Evolutionary conservation across 257 asterid species (phyloP), one percentile per base, ranked within the genome.

Genomic region (Lycium ferocissimum): DNA sequence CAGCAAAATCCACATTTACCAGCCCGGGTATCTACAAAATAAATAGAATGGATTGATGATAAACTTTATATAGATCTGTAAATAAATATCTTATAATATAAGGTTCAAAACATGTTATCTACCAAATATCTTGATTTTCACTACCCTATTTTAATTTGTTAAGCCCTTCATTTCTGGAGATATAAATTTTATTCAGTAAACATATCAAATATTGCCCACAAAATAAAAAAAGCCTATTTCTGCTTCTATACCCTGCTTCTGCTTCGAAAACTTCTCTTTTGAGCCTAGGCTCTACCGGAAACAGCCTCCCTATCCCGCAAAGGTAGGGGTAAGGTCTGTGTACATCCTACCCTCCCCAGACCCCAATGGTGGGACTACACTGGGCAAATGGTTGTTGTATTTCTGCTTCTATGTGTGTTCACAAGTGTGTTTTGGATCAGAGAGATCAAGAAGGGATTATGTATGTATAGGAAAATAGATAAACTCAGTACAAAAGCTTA

Each of bases 1-100:
- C 99, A 14, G 99, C 99, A 90, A 97, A 97, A 88, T 97, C 99
- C 86, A 94, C 99, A 81, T 97, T 97, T 84, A 97, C 98, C 88
- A 97, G 90, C 62, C 99, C 99, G 18, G 98, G 98, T 84, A 95
- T 94, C 99, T 97, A 93, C 91, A 90, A 89, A 26, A 14, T 49
- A 47, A 81, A 85, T 79, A 26, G 47, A 85, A 75, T 75, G 45
- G 43, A 75, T 73, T 49, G 17, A 22, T 13, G 3, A 66, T 33
- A 66, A 33, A 33, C 58, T 20, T 59, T 62, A 62, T 61, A n/a
- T 61, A 61, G 13, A 61, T 62, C 37, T 62, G 9, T 59, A 62
- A 2, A 20, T 3, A n/a, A 62, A 9, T 62, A 62, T 9, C 37
- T 20, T 9, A 10, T 1, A 62, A 62, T 26, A 62, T 20, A 62